A percentile compares a stretch with the other conserved stretches of the same genome.
Evolutionary conservation across 2,329 filamentous ascomycete species (phyloP).

Genomic region (Curvularia eragrostidis): DNA sequence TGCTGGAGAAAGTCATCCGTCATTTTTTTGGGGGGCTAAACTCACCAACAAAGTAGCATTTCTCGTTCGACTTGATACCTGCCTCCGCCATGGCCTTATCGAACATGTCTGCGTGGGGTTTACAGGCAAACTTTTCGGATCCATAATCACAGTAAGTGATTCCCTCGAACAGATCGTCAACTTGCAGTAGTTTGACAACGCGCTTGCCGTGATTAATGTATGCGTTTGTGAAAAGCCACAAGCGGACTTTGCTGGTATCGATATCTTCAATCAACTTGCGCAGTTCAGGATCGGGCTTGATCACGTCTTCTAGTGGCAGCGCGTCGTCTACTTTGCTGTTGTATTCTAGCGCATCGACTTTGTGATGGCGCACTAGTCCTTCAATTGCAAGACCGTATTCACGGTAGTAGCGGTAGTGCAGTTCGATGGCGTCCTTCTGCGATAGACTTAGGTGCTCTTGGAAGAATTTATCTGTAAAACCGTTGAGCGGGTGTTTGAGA

Average conservation of each 20-base stretch:
- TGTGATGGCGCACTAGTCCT: slow-evolving; percentile 89
- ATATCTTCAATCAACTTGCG: slow-evolving; percentile 80
- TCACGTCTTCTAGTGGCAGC: slow-evolving; percentile 81
- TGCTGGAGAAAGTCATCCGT: background rate
- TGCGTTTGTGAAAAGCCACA: slow-evolving; percentile 97
- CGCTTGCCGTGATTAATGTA: slow-evolving; percentile 86
- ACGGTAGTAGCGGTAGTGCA: slow-evolving; percentile 92
- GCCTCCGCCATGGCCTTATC: slow-evolving; percentile 88
- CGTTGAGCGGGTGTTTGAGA: slow-evolving; percentile 7
- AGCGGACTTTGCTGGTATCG: slow-evolving; percentile 79
- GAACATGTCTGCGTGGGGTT: slow-evolving; percentile 83
- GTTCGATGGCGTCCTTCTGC: slow-evolving; percentile 77
- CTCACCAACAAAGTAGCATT: slow-evolving; percentile 94
- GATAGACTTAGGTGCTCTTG: slow-evolving; percentile 74
- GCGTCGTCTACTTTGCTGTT: slow-evolving; percentile 95
- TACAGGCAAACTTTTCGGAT: slow-evolving; percentile 77
- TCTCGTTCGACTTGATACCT: slow-evolving; percentile 67
- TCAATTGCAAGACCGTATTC: slow-evolving; percentile 98
- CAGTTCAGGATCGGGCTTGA: slow-evolving; percentile 78
- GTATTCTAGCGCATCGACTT: slow-evolving; percentile 94
- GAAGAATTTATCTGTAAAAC: slow-evolving; percentile 63
- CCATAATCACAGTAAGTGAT: slow-evolving; percentile 94
- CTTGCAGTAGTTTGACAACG: slow-evolving; percentile 78
- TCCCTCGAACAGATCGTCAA: slow-evolving; percentile 92
- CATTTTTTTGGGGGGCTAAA: slow-evolving; percentile 19